Evolutionary conservation across 2,329 filamentous ascomycete species (phyloP), one percentile per base, ranked within the genome.

Genomic region (Epichloe baconii): DNA sequence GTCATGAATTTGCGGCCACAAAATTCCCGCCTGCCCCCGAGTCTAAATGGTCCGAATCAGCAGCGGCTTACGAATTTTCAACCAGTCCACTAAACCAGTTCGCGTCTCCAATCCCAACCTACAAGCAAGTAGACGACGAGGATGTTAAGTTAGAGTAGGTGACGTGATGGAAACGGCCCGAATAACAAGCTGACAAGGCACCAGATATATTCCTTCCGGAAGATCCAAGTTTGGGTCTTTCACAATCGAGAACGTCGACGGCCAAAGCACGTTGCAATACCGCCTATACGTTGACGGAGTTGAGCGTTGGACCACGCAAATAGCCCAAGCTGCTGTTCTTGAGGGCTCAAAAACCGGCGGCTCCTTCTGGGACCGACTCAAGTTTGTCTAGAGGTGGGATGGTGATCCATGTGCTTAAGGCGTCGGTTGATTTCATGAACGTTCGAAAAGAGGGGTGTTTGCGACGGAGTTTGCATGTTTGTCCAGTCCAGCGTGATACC

Each of bases 1-100:
- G 93, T n/a, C 93, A 98, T 63, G 93, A 98, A 66, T 97, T 97
- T 65, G 93, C 87, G 2, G 90, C 91, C 0, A 97, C 91, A 0
- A 82, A 83, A 47, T 85, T 85, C 69, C 84, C 75, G 15, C 82
- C 77, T n/a, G 80, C 74, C 55, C 72, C 58, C 49, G 75, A 71
- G 55, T 79, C 80, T 47, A 78, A 67, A 49, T 88, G 83, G 83
- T 74, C 79, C 0, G 69, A 79, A 47, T 75, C 68, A 42, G 78
- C 80, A 1, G 76, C 83, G 0, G 86, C 94, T 0, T 85, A 95
- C 60, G 93, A 98, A 66, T 97, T 96, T 67, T 93, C 87, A 23
- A 89, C 86, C 1, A 93, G 87, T 50, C 93, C 93, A 0, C 66
- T 98, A 48, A 94, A 83, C 64, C 95, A 97, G 76, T 98, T 98